Percentiles rank a stretch among this genome's conserved stretches.
Evolutionary conservation across 139 green algal genomes (phyloP).

Genomic region (Penium margaritaceum): DNA sequence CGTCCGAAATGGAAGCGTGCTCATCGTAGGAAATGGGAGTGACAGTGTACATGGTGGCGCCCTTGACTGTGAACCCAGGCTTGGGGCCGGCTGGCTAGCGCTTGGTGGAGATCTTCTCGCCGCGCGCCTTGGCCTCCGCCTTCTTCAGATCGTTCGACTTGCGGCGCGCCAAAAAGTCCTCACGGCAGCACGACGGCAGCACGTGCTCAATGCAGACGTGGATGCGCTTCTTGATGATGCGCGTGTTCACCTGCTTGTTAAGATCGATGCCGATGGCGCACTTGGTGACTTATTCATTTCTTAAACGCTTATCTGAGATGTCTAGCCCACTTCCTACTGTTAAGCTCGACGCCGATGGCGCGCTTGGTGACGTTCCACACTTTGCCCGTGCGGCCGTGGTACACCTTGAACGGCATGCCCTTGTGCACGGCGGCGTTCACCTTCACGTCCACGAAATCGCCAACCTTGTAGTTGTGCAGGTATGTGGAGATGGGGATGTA

Average conservation of each 20-base stretch:
- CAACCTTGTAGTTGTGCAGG: slow-evolving; percentile 88
- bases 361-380: slow-evolving; percentile 99
- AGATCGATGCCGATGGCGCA: slow-evolving; percentile 88
- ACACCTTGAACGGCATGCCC: slow-evolving; percentile 98
- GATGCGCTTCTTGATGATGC: slow-evolving; percentile 90
- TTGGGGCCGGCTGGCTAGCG: no score
- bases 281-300: slow-evolving; percentile 97
- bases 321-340: no score
- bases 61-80: no score
- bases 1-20: no score
- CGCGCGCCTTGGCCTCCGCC: background rate
- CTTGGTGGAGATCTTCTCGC: no score
- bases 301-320: no score
- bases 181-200: slow-evolving; percentile 75
- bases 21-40: no score
- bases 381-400: slow-evolving; percentile 89
- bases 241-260: slow-evolving; percentile 83
- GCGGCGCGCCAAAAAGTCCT: slow-evolving; percentile 81
- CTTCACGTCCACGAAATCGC: slow-evolving; percentile 97
- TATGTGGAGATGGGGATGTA: slow-evolving; percentile 83
- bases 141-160: slow-evolving; percentile 66
- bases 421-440: slow-evolving; percentile 89
- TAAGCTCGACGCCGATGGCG: slow-evolving; percentile 89
- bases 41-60: no score
- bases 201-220: slow-evolving; percentile 95